Evolutionary conservation across 257 asterid species (phyloP), one percentile per base, ranked within the genome.

Genomic region (Solanum piurae): DNA sequence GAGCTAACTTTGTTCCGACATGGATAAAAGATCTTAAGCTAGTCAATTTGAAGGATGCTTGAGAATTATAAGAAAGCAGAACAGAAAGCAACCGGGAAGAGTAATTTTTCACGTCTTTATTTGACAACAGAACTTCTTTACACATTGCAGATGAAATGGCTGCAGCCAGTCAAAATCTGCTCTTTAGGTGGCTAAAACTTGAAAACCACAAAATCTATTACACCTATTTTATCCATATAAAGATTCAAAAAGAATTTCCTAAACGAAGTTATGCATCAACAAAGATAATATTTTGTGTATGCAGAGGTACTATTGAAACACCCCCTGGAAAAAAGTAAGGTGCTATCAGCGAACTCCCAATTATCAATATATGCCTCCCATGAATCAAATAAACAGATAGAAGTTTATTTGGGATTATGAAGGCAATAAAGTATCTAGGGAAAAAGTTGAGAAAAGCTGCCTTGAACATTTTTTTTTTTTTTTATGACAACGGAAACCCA

Each of bases 361-460:
- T 33, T 16, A 62, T 87, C 33, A 55, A 89, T 90, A 76, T 89
- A 85, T 74, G 93, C 94, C 93, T 93, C 89, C 93, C 89, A 90
- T 90, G 92, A 92, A 93, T 92, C 94, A 92, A 94, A 90, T 92
- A 92, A 90, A 89, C 91, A 92, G 86, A 27, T 83, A 5, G 60
- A 29, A 44, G 4, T 83, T 88, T 74, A 88, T 87, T 88, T 88
- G 91, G 92, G 93, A 89, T 88, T 89, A 88, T 91, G 92, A 88
- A 91, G 90, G 91, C 90, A 80, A 29, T 79, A 14, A 12, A 44
- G 5, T 4, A 7, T n/a, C 84, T 25, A 42, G 37, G n/a, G 0
- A 8, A 4, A n/a, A 13, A 9, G 20, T 13, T n/a, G 7, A 21
- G 31, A 74, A n/a, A 76, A 76, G 58, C 12, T 23, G 60, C 83